Percentiles rank a stretch among this genome's conserved stretches.
Conservation (phyloP, 2,329 filamentous ascomycete species). For the Xylariaceae sp. region DNA sequence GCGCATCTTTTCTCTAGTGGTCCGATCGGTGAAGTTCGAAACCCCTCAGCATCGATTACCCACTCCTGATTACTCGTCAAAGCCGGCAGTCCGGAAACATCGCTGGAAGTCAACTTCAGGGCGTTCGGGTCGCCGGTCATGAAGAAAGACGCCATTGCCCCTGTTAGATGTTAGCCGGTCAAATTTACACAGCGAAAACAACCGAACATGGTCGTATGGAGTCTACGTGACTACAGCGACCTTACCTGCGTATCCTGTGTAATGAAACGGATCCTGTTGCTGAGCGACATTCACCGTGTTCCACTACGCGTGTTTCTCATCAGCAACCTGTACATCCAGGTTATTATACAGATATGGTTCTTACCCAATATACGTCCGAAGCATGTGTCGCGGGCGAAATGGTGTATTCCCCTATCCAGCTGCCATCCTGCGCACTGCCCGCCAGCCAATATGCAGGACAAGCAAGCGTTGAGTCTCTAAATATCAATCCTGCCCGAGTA, state of each 20-base stretch:
- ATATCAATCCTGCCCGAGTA: conserved; percentile 54
- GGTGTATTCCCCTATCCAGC: conserved; percentile 59
- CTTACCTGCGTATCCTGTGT: conserved; percentile 46
- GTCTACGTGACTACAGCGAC: background rate
- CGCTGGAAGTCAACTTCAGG: conserved; percentile 49
- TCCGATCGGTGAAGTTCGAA: conserved; percentile 38
- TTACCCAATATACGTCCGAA: conserved; percentile 55
- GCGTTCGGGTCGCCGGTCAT: conserved; percentile 57
- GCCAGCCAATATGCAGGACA: conserved; percentile 60
- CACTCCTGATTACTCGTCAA: conserved; percentile 46
- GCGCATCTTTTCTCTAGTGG: conserved; percentile 47
- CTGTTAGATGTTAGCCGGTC: too few relatives aligned
- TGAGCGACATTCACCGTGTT: conserved; percentile 54
- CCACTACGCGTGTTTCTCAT: conserved; percentile 43
- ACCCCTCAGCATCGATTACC: conserved; percentile 45
- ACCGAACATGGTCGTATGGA: too few relatives aligned
- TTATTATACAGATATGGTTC: too few relatives aligned
- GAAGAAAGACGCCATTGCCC: conserved; percentile 60
- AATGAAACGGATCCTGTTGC: conserved; percentile 49
- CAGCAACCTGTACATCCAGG: background rate
- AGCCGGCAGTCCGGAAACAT: conserved; percentile 44
- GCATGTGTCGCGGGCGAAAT: conserved; percentile 59
- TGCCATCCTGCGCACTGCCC: conserved; percentile 38
- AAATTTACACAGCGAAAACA: too few relatives aligned
- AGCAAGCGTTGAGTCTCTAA: conserved; percentile 56